These are phyloP conservation scores for Xylaria intraflava DNA, from an alignment of 495 filamentous ascomycete species.

Conservation along the genomic window DNA sequence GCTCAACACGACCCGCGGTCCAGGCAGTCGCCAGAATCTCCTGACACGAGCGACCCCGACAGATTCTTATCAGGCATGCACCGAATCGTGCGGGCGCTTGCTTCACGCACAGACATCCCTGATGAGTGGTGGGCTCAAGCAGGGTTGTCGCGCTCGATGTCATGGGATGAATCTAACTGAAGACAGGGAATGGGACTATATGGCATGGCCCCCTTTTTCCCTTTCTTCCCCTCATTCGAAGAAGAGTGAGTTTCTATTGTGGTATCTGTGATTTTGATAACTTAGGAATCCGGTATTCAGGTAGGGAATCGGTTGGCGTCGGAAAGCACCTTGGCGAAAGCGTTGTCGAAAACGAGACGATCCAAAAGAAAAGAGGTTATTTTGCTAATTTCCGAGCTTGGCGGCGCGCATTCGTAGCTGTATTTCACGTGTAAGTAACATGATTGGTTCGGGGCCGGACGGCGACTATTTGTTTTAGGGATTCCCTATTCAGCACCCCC, in stretches of 20 bases:
- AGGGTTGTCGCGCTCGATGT: slow-evolving; percentile 56
- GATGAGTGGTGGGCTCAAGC: slow-evolving; percentile 73
- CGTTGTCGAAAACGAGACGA: background rate
- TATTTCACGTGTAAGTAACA: too few relatives aligned
- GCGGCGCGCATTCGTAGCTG: too few relatives aligned
- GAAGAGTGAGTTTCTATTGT: too few relatives aligned
- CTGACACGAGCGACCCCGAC: slow-evolving; percentile 24
- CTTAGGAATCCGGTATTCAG: background rate
- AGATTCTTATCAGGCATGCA: slow-evolving; percentile 58
- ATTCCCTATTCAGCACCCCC: too few relatives aligned
- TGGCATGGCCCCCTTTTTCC: background rate
- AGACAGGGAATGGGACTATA: background rate
- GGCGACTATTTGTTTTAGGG: too few relatives aligned
- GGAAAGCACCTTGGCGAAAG: background rate
- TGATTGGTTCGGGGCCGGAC: too few relatives aligned
- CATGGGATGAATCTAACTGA: slow-evolving; percentile 33
- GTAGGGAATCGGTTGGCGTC: background rate
- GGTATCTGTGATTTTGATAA: too few relatives aligned
- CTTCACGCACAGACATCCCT: slow-evolving; percentile 61
- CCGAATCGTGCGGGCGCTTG: slow-evolving; percentile 58
- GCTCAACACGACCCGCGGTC: slow-evolving; percentile 14
- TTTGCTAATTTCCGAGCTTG: too few relatives aligned
- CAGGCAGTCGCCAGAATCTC: slow-evolving; percentile 9
- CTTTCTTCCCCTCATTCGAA: too few relatives aligned
- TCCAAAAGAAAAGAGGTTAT: background rate